Base-by-base conservation (phyloP, 179 eudicot genomes). In the Actinidia arguta region DNA sequence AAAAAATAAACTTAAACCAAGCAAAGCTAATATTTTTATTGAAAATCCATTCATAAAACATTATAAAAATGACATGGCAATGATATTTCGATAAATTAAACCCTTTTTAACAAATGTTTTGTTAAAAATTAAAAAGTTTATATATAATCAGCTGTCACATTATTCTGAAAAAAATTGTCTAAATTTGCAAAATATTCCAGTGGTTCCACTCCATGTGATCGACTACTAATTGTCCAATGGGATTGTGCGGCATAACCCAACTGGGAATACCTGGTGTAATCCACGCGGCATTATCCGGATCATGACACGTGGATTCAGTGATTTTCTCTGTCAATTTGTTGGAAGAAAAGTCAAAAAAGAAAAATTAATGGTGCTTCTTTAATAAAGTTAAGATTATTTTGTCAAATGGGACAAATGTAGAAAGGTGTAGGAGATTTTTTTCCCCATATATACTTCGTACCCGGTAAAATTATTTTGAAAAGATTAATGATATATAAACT, bases 191-290 rank as follows among this genome's bases (percentile, higher is more conserved):
- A 2, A 51, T 20, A 8, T 51, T 13, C 10, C 9, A 6, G 48
- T 20, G 76, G 76, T 27, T 48, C 36, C 76, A 73, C 76, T 71
- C 76, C 76, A 46, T 42, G 48, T 67, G 72, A 67, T 36, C 39
- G 72, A 39, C 46, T 48, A 63, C 56, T 78, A 62, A 4, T 16
- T 18, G 61, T 18, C 62, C 74, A 48, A 27, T 78, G 61, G 27
- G 4, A 64, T 2, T 3, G 20, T 78, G 73, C 25, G 50, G 14
- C 4, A 24, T 11, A 58, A 13, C 47, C 18, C 4, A 22, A 56
- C 44, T 8, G 58, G 16, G 44, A 77, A 78, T 11, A 42, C 11
- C 46, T 25, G 47, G 16, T 63, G 73, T 59, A 36, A 31, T 50
- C 74, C 48, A 8, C 8, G 0, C 16, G 59, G 46, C 52, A 48